A percentile compares a stretch with the other conserved stretches of the same genome.
Conservation (phyloP, 495 filamentous ascomycete genomes). For the Daldinia childiae region DNA sequence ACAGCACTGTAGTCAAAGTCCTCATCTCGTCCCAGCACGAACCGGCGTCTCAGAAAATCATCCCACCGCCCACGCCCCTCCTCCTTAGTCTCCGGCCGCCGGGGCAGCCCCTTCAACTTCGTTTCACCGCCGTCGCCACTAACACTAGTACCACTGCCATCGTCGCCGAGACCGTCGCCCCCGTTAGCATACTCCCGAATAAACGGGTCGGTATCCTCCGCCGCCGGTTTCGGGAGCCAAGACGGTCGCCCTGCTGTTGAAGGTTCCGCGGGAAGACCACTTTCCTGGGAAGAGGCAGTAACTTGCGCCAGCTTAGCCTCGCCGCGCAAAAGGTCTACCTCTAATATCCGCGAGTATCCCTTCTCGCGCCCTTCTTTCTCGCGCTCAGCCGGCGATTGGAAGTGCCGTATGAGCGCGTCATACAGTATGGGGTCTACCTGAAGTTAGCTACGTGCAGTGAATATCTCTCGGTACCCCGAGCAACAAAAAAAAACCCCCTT, state of each 20-base stretch:
- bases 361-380: constrained; percentile 74
- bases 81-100: constrained; percentile 64
- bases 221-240: constrained; percentile 30
- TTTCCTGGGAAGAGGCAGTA: constrained; percentile 18
- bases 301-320: constrained; percentile 77
- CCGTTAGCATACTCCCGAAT: constrained; percentile 39
- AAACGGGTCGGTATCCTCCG: constrained; percentile 29
- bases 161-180: constrained; percentile 19
- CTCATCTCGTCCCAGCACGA: constrained; percentile 73
- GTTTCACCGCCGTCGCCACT: too few relatives aligned
- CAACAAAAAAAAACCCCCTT: too few relatives aligned
- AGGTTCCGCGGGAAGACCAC: not conserved
- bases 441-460: constrained; percentile 44
- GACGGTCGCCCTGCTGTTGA: not conserved
- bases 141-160: not conserved
- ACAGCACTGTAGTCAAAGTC: constrained; percentile 80
- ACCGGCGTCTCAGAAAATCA: constrained; percentile 73
- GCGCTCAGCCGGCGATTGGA: constrained; percentile 76
- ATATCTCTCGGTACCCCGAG: not conserved
- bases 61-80: constrained; percentile 74
- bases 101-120: not conserved
- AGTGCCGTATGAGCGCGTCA: constrained; percentile 79
- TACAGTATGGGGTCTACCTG: constrained; percentile 78
- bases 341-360: constrained; percentile 77
- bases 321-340: constrained; percentile 74